phyloP scores from a whole-genome alignment of 2,329 filamentous ascomycete genomes.

The Juglanconis oblonga region DNA sequence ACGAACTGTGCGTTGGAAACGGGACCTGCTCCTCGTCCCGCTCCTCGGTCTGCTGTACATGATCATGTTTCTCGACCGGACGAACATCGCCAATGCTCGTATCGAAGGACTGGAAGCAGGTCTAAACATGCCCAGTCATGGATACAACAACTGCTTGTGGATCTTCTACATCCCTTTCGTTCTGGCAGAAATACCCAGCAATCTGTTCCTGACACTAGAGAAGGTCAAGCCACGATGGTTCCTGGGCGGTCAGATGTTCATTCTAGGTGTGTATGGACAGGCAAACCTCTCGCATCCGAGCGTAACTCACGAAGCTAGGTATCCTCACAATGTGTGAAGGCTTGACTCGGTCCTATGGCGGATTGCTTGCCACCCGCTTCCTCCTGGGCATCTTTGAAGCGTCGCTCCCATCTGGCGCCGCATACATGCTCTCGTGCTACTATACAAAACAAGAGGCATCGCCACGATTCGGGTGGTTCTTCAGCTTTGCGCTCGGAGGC shows the following conservation, averaged over 20 bases:
- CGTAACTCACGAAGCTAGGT: constrained; percentile 24
- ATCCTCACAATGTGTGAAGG: constrained; percentile 41
- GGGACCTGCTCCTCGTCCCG: constrained; percentile 27
- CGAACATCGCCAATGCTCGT: constrained; percentile 42
- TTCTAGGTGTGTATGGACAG: constrained; percentile 30
- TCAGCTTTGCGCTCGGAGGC: constrained; percentile 35
- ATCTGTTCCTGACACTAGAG: constrained; percentile 38
- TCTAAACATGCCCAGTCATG: constrained; percentile 38
- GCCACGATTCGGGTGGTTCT: constrained; percentile 29
- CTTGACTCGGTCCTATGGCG: constrained; percentile 35
- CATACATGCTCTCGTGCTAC: constrained; percentile 28
- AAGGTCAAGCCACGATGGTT: constrained; percentile 35
- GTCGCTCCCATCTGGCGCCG: constrained; percentile 28
- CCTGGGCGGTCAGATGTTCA: constrained; percentile 38
- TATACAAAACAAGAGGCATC: constrained; percentile 26
- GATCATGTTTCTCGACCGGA: constrained; percentile 21
- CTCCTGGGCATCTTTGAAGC: constrained; percentile 15
- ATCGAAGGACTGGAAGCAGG: constrained; percentile 40
- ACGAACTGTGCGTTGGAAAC: constrained; percentile 23
- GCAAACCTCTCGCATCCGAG: not conserved
- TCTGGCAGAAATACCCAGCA: constrained; percentile 43
- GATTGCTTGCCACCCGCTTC: constrained; percentile 28
- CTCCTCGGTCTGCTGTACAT: constrained; percentile 26
- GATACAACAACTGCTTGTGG: constrained; percentile 40
- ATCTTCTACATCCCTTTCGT: constrained; percentile 46